Conservation (phyloP, 164 flowering plant genomes). For the Stephania japonica region DNA sequence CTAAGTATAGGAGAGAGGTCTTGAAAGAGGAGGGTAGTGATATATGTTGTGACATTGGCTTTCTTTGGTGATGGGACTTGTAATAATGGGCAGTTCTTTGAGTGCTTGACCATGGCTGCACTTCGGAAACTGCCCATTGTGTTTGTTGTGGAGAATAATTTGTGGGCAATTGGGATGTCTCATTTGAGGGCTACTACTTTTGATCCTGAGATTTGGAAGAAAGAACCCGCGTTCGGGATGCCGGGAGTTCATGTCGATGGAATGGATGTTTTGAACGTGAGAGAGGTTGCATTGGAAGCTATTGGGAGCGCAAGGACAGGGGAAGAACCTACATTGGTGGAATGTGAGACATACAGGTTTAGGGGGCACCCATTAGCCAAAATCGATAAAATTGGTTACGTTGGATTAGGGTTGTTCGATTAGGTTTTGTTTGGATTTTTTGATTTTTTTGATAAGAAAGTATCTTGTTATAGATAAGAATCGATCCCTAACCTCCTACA, state of each 20-base stretch:
- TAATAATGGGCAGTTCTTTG: conserved; percentile 93
- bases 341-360: conserved; percentile 91
- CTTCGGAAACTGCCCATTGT: conserved; percentile 90
- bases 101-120: conserved; percentile 97
- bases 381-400: too few relatives aligned
- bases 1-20: conserved; percentile 67
- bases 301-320: conserved; percentile 85
- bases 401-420: too few relatives aligned
- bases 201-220: conserved; percentile 93
- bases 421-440: too few relatives aligned
- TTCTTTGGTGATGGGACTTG: conserved; percentile 94
- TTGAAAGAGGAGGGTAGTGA: conserved; percentile 61
- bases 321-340: conserved; percentile 89
- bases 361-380: conserved; percentile 98
- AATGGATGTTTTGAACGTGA: conserved; percentile 99
- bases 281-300: conserved; percentile 94
- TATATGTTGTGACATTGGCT: conserved; percentile 63
- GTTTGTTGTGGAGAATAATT: conserved; percentile 93
- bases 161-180: conserved; percentile 99
- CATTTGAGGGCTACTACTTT: conserved; percentile 91
- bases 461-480: too few relatives aligned
- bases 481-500: too few relatives aligned
- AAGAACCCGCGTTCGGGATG: conserved; percentile 88
- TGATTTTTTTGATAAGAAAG: too few relatives aligned
- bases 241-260: conserved; percentile 97